These are phyloP conservation scores for Fusarium papillatum DNA, from an alignment of 2,329 filamentous ascomycete genomes.

Conservation along the genomic window DNA sequence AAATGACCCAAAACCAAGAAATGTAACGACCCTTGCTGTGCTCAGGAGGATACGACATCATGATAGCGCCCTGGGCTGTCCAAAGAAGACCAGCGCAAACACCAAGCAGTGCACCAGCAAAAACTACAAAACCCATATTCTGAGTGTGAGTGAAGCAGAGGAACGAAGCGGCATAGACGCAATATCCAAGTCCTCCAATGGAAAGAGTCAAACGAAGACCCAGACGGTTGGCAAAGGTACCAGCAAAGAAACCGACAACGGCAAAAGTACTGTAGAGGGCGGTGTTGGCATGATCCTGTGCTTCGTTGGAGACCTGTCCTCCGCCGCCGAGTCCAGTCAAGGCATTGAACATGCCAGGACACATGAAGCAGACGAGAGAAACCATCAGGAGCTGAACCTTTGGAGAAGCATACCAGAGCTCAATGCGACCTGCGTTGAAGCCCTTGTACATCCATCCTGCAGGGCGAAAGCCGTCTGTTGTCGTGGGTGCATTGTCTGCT, in stretches of 20 bases:
- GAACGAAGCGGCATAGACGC: slow-evolving; percentile 79
- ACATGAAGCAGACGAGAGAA: slow-evolving; percentile 68
- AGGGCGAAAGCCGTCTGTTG: slow-evolving; percentile 51
- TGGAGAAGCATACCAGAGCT: slow-evolving; percentile 81
- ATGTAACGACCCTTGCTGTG: slow-evolving; percentile 89
- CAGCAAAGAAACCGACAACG: slow-evolving; percentile 77
- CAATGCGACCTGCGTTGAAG: slow-evolving; percentile 65
- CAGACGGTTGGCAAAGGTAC: slow-evolving; percentile 83
- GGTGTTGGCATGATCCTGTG: slow-evolving; percentile 74
- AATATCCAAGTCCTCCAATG: slow-evolving; percentile 83
- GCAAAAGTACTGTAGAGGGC: slow-evolving; percentile 82
- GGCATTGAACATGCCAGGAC: slow-evolving; percentile 81
- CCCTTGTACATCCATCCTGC: slow-evolving; percentile 78
- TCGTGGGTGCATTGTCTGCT: slow-evolving; percentile 22
- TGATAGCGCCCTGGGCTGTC: slow-evolving; percentile 87
- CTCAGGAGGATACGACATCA: slow-evolving; percentile 92
- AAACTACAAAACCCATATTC: slow-evolving; percentile 80
- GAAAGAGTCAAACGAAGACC: slow-evolving; percentile 78
- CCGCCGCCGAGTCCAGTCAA: slow-evolving; percentile 75
- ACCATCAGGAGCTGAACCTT: slow-evolving; percentile 80
- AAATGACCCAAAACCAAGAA: slow-evolving; percentile 94
- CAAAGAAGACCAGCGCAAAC: slow-evolving; percentile 85
- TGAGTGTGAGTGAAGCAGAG: slow-evolving; percentile 77
- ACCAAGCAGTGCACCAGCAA: slow-evolving; percentile 82
- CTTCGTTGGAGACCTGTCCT: slow-evolving; percentile 64